Evolutionary conservation across 2,329 filamentous ascomycete genomes (phyloP).

Genomic region (Podosphaera xanthii): DNA sequence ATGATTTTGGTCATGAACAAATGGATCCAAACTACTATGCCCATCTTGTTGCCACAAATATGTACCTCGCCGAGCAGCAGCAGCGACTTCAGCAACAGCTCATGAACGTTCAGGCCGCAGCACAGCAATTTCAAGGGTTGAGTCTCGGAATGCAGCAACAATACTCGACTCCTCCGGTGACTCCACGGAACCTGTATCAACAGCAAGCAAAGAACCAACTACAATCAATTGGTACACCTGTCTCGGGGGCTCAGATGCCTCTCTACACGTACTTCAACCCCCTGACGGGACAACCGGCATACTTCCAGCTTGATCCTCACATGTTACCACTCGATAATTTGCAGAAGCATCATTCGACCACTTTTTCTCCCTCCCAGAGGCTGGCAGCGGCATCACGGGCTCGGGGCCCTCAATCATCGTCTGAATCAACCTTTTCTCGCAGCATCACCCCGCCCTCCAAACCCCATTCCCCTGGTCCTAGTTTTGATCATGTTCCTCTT

Average conservation of each 20-base stretch:
- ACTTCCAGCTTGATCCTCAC: constrained; percentile 31
- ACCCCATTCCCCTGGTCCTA: constrained; percentile 37
- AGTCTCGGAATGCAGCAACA: constrained; percentile 37
- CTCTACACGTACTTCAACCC: constrained; percentile 71
- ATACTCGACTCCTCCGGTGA: constrained; percentile 26
- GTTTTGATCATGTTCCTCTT: constrained; percentile 44
- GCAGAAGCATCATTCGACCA: constrained; percentile 13
- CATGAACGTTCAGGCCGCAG: constrained; percentile 57
- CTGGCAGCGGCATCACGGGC: constrained; percentile 40
- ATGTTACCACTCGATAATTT: constrained; percentile 18
- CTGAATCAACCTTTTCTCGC: constrained; percentile 30
- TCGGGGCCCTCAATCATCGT: constrained; percentile 60
- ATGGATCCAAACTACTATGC: constrained; percentile 76
- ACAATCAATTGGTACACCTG: constrained; percentile 23
- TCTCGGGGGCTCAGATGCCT: constrained; percentile 44
- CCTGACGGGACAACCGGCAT: constrained; percentile 61
- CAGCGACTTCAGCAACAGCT: constrained; percentile 88
- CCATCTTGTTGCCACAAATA: constrained; percentile 72
- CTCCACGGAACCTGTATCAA: constrained; percentile 29
- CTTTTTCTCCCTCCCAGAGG: constrained; percentile 27
- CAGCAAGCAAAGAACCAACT: constrained; percentile 17
- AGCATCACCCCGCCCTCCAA: constrained; percentile 44
- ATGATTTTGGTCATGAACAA: constrained; percentile 42
- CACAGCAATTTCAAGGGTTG: constrained; percentile 62
- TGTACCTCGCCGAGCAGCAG: constrained; percentile 84